These are phyloP conservation scores for Aspergillus sp. DNA, from an alignment of 2,329 filamentous ascomycete species.

Conservation along the genomic window DNA sequence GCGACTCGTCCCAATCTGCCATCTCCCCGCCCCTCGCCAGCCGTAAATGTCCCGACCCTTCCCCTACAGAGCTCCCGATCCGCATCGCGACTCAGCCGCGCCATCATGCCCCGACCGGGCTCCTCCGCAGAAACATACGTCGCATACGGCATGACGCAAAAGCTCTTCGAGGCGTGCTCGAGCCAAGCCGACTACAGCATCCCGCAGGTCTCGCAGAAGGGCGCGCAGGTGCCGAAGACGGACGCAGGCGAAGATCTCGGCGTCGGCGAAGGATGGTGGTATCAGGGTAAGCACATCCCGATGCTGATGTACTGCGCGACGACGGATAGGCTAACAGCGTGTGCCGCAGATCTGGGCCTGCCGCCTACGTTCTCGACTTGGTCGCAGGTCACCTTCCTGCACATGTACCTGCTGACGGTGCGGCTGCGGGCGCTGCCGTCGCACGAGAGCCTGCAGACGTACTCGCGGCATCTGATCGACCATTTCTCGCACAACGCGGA, in stretches of 20 bases:
- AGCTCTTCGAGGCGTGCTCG: slow-evolving; percentile 73
- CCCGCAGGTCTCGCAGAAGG: slow-evolving; percentile 64
- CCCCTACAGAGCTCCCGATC: slow-evolving; percentile 19
- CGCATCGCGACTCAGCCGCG: slow-evolving; percentile 27
- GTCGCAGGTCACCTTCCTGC: slow-evolving; percentile 93
- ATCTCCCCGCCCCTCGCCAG: not conserved
- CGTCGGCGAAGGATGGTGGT: slow-evolving; percentile 73
- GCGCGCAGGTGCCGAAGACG: slow-evolving; percentile 66
- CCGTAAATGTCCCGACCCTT: slow-evolving; percentile 1
- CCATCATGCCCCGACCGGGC: slow-evolving; percentile 34
- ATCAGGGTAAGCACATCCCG: slow-evolving; percentile 73
- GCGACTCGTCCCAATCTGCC: no score
- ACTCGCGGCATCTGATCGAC: slow-evolving; percentile 88
- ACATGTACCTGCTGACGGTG: slow-evolving; percentile 88
- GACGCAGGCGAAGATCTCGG: slow-evolving; percentile 82
- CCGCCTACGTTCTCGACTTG: slow-evolving; percentile 89
- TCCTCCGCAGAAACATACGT: slow-evolving; percentile 66
- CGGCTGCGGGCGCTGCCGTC: slow-evolving; percentile 75
- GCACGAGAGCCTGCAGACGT: slow-evolving; percentile 65
- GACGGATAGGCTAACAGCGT: not conserved
- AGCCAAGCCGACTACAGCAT: slow-evolving; percentile 74
- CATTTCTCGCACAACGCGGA: slow-evolving; percentile 74
- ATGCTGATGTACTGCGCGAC: not conserved
- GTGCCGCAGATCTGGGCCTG: slow-evolving; percentile 66
- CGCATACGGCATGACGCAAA: slow-evolving; percentile 75